Evolutionary conservation across 768 basidiomycete genomes (phyloP).

Genomic region (Coprinellus aureogranulatus): DNA sequence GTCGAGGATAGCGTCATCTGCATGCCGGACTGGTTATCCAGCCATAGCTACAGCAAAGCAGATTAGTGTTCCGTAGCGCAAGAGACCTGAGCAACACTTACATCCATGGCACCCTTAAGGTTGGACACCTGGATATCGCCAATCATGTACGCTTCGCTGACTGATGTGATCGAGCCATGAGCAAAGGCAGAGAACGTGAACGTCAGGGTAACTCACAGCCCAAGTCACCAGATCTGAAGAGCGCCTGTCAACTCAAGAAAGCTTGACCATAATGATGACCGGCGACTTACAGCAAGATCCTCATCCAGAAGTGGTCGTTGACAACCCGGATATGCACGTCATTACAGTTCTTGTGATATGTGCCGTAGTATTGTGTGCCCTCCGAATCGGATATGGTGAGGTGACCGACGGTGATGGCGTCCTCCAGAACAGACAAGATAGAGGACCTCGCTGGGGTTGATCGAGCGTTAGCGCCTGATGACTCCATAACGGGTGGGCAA

Average conservation of each 20-base stretch:
- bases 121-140: constrained; percentile 62
- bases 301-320: constrained; percentile 66
- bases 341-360: constrained; percentile 56
- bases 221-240: constrained; percentile 53
- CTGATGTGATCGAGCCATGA: constrained; percentile 34
- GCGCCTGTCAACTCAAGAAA: constrained; percentile 17
- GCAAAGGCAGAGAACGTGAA: neutral
- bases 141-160: constrained; percentile 75
- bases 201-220: constrained; percentile 49
- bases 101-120: constrained; percentile 62
- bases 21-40: constrained; percentile 63
- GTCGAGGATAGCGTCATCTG: constrained; percentile 55
- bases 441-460: constrained; percentile 51
- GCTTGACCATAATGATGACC: constrained; percentile 11
- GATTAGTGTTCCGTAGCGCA: neutral
- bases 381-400: constrained; percentile 61
- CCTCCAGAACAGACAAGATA: constrained; percentile 55
- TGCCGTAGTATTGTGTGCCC: constrained; percentile 59
- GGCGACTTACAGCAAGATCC: constrained; percentile 53
- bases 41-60: constrained; percentile 51
- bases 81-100: constrained; percentile 33
- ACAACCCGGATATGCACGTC: constrained; percentile 56
- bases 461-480: constrained; percentile 9
- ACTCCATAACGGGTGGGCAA: constrained; percentile 3
- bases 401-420: constrained; percentile 57